Evolutionary conservation across 1,284 basidiomycete genomes (phyloP).

Genomic region (Ustilago hordei): DNA sequence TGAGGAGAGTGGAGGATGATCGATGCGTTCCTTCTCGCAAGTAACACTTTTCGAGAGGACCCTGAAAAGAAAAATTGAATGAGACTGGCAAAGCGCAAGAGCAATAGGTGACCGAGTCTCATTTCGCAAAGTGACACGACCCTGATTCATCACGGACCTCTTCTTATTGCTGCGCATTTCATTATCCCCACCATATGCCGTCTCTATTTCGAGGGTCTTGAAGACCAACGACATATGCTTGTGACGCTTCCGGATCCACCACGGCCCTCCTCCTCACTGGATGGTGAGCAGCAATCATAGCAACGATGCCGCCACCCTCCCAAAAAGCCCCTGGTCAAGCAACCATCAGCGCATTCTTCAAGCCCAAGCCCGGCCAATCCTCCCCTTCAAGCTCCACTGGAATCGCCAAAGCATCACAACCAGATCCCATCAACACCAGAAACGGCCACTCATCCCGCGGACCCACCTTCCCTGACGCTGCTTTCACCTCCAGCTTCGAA

Average conservation of each 20-base stretch:
- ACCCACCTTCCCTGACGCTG: slow-evolving; percentile 13
- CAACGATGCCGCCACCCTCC: slow-evolving; percentile 30
- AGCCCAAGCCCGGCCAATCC: slow-evolving; percentile 27
- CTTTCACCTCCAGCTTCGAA: slow-evolving; percentile 15
- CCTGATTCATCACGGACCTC: slow-evolving; percentile 15
- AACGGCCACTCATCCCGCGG: slow-evolving; percentile 9
- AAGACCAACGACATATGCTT: not conserved
- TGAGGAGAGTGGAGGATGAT: slow-evolving; percentile 17
- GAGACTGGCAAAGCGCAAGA: slow-evolving; percentile 2
- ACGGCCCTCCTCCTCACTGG: not conserved
- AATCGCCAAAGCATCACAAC: slow-evolving; percentile 43
- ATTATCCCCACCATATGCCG: slow-evolving; percentile 3
- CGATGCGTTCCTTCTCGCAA: slow-evolving; percentile 18
- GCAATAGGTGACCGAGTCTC: slow-evolving; percentile 6
- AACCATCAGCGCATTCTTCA: slow-evolving; percentile 58
- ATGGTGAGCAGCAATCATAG: not conserved
- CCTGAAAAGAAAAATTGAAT: slow-evolving; percentile 26
- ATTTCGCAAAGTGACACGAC: slow-evolving; percentile 11
- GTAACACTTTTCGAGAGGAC: slow-evolving; percentile 34
- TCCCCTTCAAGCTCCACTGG: not conserved
- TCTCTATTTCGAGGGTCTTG: not conserved
- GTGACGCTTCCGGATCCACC: not conserved
- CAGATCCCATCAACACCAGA: slow-evolving; percentile 11
- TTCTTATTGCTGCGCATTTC: slow-evolving; percentile 1
- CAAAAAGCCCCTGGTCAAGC: slow-evolving; percentile 29